Evolutionary conservation across 306 rosid species (phyloP).

Genomic region (Styphnolobium japonicum): DNA sequence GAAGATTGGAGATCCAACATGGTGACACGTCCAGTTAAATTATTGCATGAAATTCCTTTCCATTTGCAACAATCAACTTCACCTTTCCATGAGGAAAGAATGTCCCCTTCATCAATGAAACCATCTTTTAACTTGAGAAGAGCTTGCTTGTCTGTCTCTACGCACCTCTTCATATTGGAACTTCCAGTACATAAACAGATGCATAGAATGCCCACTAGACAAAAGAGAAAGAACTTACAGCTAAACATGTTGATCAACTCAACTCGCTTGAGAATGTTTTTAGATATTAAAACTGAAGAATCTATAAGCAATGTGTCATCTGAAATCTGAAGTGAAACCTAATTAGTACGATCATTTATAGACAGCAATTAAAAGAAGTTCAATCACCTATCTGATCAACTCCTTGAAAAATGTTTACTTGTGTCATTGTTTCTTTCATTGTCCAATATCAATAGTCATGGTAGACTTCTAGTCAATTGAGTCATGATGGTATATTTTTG

Average conservation of each 20-base stretch:
- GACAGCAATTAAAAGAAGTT: no score
- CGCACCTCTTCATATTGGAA: neutral
- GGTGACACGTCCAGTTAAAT: constrained; percentile 20
- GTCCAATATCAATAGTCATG: no score
- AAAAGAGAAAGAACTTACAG: neutral
- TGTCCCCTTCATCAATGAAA: neutral
- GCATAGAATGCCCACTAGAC: neutral
- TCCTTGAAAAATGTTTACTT: no score
- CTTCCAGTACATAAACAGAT: neutral
- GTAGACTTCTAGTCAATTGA: no score
- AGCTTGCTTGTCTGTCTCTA: neutral
- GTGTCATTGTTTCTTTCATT: no score
- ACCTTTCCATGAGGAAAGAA: neutral
- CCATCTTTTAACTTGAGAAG: neutral
- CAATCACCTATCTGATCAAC: neutral
- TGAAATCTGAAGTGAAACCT: no score
- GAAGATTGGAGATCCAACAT: neutral
- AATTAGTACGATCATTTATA: no score
- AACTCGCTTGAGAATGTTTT: neutral
- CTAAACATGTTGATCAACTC: neutral
- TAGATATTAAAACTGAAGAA: no score
- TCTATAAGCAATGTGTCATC: no score
- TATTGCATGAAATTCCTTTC: constrained; percentile 20
- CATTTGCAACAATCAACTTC: constrained; percentile 26
- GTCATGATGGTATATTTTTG: no score